Conservation (phyloP, 345 rosid genomes). For the Mangifera indica region DNA sequence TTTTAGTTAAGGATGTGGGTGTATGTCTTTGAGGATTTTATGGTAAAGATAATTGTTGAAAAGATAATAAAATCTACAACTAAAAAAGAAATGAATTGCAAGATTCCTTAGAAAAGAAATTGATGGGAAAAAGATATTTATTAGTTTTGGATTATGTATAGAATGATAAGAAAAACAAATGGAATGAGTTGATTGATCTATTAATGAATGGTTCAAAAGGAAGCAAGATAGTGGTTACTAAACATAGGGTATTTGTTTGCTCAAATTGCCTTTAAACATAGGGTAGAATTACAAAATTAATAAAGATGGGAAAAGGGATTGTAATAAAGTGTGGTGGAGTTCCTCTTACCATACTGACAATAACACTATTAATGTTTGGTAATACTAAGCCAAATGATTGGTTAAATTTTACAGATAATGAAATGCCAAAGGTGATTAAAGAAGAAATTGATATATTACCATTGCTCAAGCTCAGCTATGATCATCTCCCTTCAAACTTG, state of each 20-base stretch:
- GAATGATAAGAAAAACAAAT: not conserved
- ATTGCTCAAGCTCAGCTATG: no score
- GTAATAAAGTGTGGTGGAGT: constrained; percentile 17
- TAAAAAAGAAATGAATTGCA: not conserved
- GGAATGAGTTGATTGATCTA: not conserved
- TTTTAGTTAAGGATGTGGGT: constrained; percentile 12
- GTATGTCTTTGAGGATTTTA: not conserved
- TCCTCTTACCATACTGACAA: constrained; percentile 19
- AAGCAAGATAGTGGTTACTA: not conserved
- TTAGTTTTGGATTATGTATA: constrained; percentile 7
- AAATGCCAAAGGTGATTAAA: no score
- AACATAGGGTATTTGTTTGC: constrained; percentile 1
- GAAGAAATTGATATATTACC: no score
- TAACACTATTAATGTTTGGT: constrained; percentile 13
- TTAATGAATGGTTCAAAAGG: not conserved
- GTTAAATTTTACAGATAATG: not conserved
- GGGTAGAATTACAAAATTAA: not conserved
- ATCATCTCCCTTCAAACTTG: constrained; percentile 12
- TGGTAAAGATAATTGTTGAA: not conserved
- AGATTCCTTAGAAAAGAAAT: not conserved
- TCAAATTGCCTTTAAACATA: not conserved
- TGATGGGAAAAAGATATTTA: not conserved
- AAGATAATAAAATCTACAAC: not conserved
- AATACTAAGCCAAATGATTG: constrained; percentile 11
- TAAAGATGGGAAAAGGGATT: constrained; percentile 18